Evolutionary conservation across 2,329 filamentous ascomycete species (phyloP).

Genomic region (Alternaria brassicae): DNA sequence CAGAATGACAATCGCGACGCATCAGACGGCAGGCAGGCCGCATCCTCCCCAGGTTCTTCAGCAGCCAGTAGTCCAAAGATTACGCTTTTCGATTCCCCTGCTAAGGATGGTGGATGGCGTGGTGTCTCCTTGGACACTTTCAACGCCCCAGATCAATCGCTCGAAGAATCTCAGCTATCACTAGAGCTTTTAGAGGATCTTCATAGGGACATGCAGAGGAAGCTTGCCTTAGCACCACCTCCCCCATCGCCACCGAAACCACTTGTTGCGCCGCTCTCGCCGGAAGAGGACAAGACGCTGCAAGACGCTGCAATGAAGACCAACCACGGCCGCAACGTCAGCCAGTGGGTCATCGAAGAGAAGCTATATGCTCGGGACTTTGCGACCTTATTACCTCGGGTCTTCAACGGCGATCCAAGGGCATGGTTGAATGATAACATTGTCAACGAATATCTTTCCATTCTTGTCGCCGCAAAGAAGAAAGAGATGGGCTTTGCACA

Average conservation of each 20-base stretch:
- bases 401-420: slow-evolving; percentile 52
- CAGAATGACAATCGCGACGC: slow-evolving; percentile 12
- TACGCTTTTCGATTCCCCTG: background rate
- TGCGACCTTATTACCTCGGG: slow-evolving; percentile 58
- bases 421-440: slow-evolving; percentile 80
- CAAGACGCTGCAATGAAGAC: slow-evolving; percentile 21
- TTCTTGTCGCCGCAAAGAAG: slow-evolving; percentile 68
- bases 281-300: slow-evolving; percentile 24
- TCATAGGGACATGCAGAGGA: slow-evolving; percentile 20
- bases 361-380: slow-evolving; percentile 67
- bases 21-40: background rate
- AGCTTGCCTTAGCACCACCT: slow-evolving; percentile 20
- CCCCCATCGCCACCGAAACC: slow-evolving; percentile 21
- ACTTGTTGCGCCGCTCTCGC: slow-evolving; percentile 28
- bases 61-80: slow-evolving; percentile 1
- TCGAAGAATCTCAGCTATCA: slow-evolving; percentile 30
- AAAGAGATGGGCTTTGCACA: slow-evolving; percentile 59
- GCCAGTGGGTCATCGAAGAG: slow-evolving; percentile 18
- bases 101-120: slow-evolving; percentile 13
- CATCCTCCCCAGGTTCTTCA: background rate
- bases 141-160: slow-evolving; percentile 24
- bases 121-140: slow-evolving; percentile 23
- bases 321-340: slow-evolving; percentile 22
- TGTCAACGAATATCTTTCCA: slow-evolving; percentile 70
- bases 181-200: slow-evolving; percentile 31